Conservation (phyloP, 345 rosid genomes). For the Passiflora organensis region DNA sequence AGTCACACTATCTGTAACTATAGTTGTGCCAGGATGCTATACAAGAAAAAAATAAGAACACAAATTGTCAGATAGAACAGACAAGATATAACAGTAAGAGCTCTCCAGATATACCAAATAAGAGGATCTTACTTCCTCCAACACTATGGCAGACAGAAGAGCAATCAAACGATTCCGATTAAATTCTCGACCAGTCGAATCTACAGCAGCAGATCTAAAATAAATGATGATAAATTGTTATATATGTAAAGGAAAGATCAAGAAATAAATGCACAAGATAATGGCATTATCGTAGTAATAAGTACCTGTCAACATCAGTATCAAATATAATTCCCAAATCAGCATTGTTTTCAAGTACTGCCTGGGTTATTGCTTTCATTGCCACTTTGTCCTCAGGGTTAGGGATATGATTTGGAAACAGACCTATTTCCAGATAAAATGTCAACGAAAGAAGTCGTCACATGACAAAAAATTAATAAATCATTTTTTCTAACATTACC, state of each 20-base stretch:
- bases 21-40: slow-evolving; percentile 93
- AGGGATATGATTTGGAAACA: slow-evolving; percentile 97
- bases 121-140: slow-evolving; percentile 69
- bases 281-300: background rate
- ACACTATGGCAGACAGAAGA: slow-evolving; percentile 83
- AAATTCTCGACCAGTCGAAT: slow-evolving; percentile 75
- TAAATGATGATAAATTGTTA: background rate
- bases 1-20: slow-evolving; percentile 96
- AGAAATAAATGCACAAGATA: background rate
- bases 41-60: slow-evolving; percentile 6
- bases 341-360: slow-evolving; percentile 86
- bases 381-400: slow-evolving; percentile 95
- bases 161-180: slow-evolving; percentile 95
- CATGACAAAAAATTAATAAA: slow-evolving; percentile 7
- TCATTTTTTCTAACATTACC: slow-evolving; percentile 37
- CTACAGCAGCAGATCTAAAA: slow-evolving; percentile 97
- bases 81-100: slow-evolving; percentile 1
- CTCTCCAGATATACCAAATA: background rate
- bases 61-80: background rate
- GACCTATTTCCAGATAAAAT: slow-evolving; percentile 39
- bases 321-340: slow-evolving; percentile 97
- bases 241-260: background rate
- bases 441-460: slow-evolving; percentile 4
- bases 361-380: slow-evolving; percentile 81
- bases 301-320: slow-evolving; percentile 94